Conservation (phyloP, 345 rosid genomes). For the Combretum micranthum region DNA sequence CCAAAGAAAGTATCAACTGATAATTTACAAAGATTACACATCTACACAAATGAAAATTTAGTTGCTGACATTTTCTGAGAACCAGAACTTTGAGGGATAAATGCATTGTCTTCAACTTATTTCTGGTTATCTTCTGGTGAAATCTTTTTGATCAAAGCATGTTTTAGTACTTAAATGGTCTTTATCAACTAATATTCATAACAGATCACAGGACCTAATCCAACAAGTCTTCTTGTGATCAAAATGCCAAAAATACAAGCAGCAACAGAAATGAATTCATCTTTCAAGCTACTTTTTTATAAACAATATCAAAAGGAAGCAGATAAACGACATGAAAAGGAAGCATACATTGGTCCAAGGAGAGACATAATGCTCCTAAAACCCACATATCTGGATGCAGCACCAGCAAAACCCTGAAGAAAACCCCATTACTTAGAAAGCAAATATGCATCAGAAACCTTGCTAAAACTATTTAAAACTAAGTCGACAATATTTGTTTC, state of each 20-base stretch:
- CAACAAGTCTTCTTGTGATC: neutral
- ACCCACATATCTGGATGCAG: conserved; percentile 86
- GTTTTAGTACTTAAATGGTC: too few relatives aligned
- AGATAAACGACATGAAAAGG: conserved; percentile 5
- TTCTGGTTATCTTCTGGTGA: too few relatives aligned
- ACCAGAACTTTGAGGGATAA: too few relatives aligned
- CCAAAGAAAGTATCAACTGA: too few relatives aligned
- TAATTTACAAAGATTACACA: too few relatives aligned
- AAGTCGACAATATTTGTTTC: neutral
- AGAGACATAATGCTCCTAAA: conserved; percentile 63
- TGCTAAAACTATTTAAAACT: neutral
- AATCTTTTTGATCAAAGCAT: too few relatives aligned
- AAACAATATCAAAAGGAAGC: conserved; percentile 7
- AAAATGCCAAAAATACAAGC: neutral
- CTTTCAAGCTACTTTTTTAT: too few relatives aligned
- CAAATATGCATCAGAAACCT: neutral
- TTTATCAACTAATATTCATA: too few relatives aligned
- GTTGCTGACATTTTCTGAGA: too few relatives aligned
- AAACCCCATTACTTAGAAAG: neutral
- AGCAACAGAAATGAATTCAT: too few relatives aligned
- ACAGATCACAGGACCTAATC: neutral
- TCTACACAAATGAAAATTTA: too few relatives aligned
- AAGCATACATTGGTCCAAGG: conserved; percentile 72
- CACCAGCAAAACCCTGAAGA: conserved; percentile 77
- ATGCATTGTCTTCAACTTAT: too few relatives aligned